Percentiles rank a stretch among this genome's conserved stretches.
Conservation (phyloP, 2,329 filamentous ascomycete species). For the Monosporascus ibericus region DNA sequence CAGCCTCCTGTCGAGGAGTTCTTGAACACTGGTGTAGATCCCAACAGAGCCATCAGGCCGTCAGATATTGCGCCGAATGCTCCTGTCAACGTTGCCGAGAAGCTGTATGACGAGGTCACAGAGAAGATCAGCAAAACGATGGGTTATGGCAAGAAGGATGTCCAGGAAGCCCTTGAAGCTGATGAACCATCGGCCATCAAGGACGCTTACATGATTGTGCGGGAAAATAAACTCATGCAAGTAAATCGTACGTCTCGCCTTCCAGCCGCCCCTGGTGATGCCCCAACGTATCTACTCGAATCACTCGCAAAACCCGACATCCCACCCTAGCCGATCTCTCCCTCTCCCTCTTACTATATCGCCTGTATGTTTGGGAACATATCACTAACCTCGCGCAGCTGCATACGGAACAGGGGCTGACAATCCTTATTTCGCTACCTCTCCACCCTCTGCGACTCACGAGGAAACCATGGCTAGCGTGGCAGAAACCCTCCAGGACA, state of each 20-base stretch:
- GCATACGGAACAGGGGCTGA: conserved; percentile 35
- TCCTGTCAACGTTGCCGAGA: conserved; percentile 73
- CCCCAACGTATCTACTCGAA: neutral
- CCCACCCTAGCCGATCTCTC: neutral
- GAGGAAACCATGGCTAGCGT: conserved; percentile 49
- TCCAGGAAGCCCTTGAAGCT: conserved; percentile 86
- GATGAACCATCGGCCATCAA: conserved; percentile 97
- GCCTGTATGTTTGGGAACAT: neutral
- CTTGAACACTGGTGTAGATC: conserved; percentile 87
- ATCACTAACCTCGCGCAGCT: conserved; percentile 34
- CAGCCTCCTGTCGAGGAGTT: conserved; percentile 87
- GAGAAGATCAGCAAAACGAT: conserved; percentile 96
- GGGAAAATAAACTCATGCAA: conserved; percentile 97
- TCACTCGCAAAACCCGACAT: neutral
- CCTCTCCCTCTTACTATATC: neutral
- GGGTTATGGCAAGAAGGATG: conserved; percentile 92
- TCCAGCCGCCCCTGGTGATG: neutral
- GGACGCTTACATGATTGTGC: conserved; percentile 95
- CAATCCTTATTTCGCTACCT: conserved; percentile 36
- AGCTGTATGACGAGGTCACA: conserved; percentile 86
- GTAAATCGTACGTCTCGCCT: conserved; percentile 67
- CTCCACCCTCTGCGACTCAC: conserved; percentile 42
- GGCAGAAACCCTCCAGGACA: conserved; percentile 43
- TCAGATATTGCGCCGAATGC: conserved; percentile 75
- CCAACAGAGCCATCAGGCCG: conserved; percentile 82